These are phyloP conservation scores for Dactylellina leptospora DNA, from an alignment of 2,329 filamentous ascomycete species.

Conservation along the genomic window DNA sequence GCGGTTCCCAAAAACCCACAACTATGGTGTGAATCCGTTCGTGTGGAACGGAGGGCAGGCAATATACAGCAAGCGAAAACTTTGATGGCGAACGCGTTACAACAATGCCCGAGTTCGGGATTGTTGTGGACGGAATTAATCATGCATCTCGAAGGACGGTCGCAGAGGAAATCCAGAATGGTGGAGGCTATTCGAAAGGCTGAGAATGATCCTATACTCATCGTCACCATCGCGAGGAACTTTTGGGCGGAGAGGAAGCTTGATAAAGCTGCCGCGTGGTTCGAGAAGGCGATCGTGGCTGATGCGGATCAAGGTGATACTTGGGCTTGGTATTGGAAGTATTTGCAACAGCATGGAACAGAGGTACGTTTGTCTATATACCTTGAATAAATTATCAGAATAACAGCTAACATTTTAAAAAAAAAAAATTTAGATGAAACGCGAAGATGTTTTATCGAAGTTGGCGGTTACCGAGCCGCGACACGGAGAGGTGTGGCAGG, in stretches of 20 bases:
- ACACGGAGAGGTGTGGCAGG: constrained; percentile 92
- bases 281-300: constrained; percentile 89
- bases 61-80: constrained; percentile 85
- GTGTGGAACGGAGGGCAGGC: constrained; percentile 85
- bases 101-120: constrained; percentile 87
- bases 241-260: constrained; percentile 94
- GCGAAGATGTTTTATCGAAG: constrained; percentile 81
- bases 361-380: constrained; percentile 63
- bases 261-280: constrained; percentile 96
- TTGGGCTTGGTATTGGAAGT: constrained; percentile 99
- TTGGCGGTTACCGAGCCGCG: constrained; percentile 83
- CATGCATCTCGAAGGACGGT: constrained; percentile 89
- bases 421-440: constrained; percentile 76
- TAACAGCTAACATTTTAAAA: constrained; percentile 22
- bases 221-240: constrained; percentile 90
- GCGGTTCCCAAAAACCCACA: constrained; percentile 84
- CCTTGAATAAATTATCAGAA: constrained; percentile 31
- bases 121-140: constrained; percentile 94
- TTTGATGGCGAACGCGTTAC: constrained; percentile 90
- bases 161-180: constrained; percentile 88
- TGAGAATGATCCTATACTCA: constrained; percentile 87
- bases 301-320: constrained; percentile 89
- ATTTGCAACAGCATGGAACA: constrained; percentile 88
- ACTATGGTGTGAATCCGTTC: constrained; percentile 92
- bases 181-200: constrained; percentile 97